Conservation (phyloP, 306 rosid species). For the Delonix regia region DNA sequence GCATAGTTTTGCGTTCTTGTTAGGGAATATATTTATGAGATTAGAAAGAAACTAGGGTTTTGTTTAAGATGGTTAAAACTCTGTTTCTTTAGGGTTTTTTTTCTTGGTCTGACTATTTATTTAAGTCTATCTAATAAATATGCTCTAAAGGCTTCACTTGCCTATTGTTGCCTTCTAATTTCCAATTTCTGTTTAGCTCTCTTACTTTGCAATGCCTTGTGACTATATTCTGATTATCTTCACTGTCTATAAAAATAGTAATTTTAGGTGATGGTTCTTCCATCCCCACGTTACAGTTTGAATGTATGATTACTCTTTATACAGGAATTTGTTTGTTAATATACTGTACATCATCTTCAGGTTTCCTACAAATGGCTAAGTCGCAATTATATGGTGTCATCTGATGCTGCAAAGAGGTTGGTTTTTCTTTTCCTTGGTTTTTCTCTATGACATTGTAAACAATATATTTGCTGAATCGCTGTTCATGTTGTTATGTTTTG, state of each 20-base stretch:
- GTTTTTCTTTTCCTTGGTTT: constrained; percentile 1
- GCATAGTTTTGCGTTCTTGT: neutral
- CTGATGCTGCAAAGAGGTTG: constrained; percentile 84
- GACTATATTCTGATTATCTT: neutral
- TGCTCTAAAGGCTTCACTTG: neutral
- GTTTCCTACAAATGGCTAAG: constrained; percentile 98
- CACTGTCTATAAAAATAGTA: neutral
- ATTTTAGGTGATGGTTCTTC: neutral
- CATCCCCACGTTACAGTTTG: neutral
- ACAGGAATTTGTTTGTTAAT: neutral
- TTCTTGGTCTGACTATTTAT: no score
- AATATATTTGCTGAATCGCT: neutral
- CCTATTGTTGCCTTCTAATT: neutral
- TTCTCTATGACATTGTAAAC: neutral
- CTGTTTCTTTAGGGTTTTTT: no score
- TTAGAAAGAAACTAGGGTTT: neutral
- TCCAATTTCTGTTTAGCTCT: neutral
- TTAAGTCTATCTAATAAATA: neutral
- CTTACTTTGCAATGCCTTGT: neutral
- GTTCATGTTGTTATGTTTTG: constrained; percentile 3
- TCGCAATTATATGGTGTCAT: constrained; percentile 85
- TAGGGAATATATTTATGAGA: neutral
- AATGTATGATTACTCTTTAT: neutral
- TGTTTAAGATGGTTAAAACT: neutral
- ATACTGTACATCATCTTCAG: constrained; percentile 40